A percentile compares a stretch with the other conserved stretches of the same genome.
Conservation (phyloP, 805 yeast species). For the Tanozyma kutaoensis region DNA sequence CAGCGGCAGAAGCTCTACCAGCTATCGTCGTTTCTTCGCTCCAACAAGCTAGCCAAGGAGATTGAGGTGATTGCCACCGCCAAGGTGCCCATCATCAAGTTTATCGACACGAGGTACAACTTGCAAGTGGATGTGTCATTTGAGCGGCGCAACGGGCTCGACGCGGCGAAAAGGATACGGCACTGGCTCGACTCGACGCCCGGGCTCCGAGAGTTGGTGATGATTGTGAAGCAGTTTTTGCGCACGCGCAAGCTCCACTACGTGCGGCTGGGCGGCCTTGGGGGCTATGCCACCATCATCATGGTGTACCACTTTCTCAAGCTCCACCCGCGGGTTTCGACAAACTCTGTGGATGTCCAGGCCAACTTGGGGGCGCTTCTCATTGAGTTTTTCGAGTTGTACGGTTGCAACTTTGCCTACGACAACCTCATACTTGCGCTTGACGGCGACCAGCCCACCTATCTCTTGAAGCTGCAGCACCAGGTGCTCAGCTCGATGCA, state of each 20-base stretch:
- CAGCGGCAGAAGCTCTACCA: constrained; percentile 56
- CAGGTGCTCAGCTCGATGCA: constrained; percentile 37
- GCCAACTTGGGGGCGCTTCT: constrained; percentile 77
- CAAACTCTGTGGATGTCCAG: constrained; percentile 50
- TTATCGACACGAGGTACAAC: constrained; percentile 56
- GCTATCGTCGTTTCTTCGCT: constrained; percentile 56
- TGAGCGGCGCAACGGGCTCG: constrained; percentile 71
- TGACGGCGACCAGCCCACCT: constrained; percentile 42
- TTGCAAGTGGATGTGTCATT: constrained; percentile 85
- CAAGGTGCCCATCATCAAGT: constrained; percentile 88
- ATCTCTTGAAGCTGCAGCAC: constrained; percentile 43
- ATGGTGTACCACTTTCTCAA: constrained; percentile 65
- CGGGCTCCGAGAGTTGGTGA: constrained; percentile 69
- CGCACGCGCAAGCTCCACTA: constrained; percentile 66
- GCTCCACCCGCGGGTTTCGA: constrained; percentile 65
- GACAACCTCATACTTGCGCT: constrained; percentile 64
- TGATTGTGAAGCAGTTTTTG: constrained; percentile 76
- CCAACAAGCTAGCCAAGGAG: constrained; percentile 46
- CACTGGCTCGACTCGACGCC: constrained; percentile 64
- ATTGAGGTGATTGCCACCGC: constrained; percentile 84
- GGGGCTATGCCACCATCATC: constrained; percentile 90
- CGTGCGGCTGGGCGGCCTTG: constrained; percentile 88
- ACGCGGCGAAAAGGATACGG: constrained; percentile 67
- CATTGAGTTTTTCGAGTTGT: constrained; percentile 85
- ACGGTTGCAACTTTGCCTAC: constrained; percentile 82